These are phyloP conservation scores for Periconia sp. DNA, from an alignment of 2,329 filamentous ascomycete genomes.

Conservation along the genomic window DNA sequence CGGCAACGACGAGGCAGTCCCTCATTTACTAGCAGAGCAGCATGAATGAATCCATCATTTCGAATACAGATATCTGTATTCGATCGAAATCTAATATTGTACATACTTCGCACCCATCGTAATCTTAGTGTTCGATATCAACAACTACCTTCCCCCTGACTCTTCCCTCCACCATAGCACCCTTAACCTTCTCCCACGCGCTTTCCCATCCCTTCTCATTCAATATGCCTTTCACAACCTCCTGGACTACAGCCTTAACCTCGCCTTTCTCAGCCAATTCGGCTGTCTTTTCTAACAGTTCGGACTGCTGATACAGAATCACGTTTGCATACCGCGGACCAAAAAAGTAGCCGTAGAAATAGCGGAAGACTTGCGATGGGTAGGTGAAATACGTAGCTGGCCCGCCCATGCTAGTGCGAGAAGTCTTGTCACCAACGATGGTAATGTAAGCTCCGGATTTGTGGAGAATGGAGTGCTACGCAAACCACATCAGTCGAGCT, in stretches of 20 bases:
- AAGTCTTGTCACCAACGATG: conserved; percentile 46
- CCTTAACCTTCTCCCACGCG: conserved; percentile 30
- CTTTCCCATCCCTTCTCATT: conserved; percentile 19
- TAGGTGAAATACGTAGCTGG: conserved; percentile 39
- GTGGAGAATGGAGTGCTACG: conserved; percentile 30
- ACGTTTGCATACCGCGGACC: conserved; percentile 40
- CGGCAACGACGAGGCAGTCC: neutral
- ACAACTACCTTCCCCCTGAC: conserved; percentile 40
- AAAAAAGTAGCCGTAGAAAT: conserved; percentile 27
- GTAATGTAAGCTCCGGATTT: conserved; percentile 50
- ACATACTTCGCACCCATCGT: neutral
- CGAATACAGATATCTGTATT: no score
- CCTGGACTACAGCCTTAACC: conserved; percentile 32
- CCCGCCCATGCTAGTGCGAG: conserved; percentile 48
- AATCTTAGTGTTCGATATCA: conserved; percentile 12
- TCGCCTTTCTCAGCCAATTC: conserved; percentile 27
- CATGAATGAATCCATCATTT: neutral
- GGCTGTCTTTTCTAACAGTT: conserved; percentile 29
- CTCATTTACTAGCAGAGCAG: neutral
- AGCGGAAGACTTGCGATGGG: conserved; percentile 30
- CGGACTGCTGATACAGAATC: conserved; percentile 26
- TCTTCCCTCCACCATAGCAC: conserved; percentile 33
- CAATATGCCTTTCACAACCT: conserved; percentile 34
- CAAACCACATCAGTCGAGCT: conserved; percentile 1
- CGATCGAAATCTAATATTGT: no score